Percentiles rank a stretch among this genome's conserved stretches.
Conservation (phyloP, 495 filamentous ascomycete genomes). For the Symbiotaphrina buchneri region DNA sequence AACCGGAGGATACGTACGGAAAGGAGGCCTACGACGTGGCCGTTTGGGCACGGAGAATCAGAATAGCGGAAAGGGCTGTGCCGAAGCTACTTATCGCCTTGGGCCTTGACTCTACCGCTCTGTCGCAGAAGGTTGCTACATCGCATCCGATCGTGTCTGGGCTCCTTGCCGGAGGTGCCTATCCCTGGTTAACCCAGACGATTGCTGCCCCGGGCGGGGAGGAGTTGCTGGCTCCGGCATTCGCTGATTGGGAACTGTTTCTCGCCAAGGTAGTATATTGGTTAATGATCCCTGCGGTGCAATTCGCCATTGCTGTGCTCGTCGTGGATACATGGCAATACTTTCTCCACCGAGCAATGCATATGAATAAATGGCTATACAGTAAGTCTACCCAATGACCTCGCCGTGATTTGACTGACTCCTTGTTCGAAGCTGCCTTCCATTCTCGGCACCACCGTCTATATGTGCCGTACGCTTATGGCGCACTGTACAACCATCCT, state of each 20-base stretch:
- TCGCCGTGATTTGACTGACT: background rate
- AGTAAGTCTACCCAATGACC: constrained; percentile 28
- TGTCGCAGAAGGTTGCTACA: constrained; percentile 9
- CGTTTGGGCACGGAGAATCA: constrained; percentile 5
- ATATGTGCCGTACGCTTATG: constrained; percentile 93
- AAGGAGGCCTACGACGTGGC: constrained; percentile 5
- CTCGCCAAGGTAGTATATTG: constrained; percentile 59
- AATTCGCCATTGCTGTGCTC: constrained; percentile 47
- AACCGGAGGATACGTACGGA: constrained; percentile 5
- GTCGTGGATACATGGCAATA: constrained; percentile 93
- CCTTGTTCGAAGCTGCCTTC: constrained; percentile 40
- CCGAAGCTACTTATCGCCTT: constrained; percentile 2
- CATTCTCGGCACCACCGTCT: constrained; percentile 89
- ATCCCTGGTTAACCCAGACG: constrained; percentile 24
- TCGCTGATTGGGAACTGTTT: constrained; percentile 54
- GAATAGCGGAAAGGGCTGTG: constrained; percentile 3
- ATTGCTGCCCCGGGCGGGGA: constrained; percentile 6
- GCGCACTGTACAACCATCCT: constrained; percentile 90
- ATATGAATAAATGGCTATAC: constrained; percentile 90
- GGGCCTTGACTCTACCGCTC: constrained; percentile 2
- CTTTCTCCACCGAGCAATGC: constrained; percentile 85
- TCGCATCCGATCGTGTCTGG: constrained; percentile 43
- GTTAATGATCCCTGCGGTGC: constrained; percentile 47
- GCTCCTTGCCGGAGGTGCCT: constrained; percentile 47
- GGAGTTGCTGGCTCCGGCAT: constrained; percentile 10